Evolutionary conservation across 192 early-diverging fungal species (phyloP).

Genomic region (Haplosporangium gracile): DNA sequence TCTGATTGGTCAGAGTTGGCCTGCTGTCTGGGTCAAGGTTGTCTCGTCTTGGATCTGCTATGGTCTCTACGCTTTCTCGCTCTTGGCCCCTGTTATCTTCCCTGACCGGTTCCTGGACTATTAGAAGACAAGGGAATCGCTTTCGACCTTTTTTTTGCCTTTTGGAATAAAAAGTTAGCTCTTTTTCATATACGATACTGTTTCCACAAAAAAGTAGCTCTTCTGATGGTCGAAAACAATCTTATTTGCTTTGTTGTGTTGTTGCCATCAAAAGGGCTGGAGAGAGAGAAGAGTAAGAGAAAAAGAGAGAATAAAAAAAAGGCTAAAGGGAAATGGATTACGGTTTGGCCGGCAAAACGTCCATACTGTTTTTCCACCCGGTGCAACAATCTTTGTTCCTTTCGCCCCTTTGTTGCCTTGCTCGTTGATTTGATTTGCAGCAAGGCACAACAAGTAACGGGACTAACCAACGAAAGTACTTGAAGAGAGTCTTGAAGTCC

Average conservation of each 20-base stretch:
- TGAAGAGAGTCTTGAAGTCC: no score
- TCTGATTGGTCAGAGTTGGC: conserved; percentile 86
- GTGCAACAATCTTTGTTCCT: not conserved
- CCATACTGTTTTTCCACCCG: not conserved
- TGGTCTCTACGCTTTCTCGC: conserved; percentile 82
- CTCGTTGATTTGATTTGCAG: not conserved
- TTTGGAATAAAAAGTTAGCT: no score
- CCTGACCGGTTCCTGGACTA: conserved; percentile 76
- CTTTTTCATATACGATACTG: no score
- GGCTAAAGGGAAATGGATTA: not conserved
- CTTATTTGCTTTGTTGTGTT: not conserved
- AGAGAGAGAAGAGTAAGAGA: not conserved
- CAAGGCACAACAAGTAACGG: not conserved
- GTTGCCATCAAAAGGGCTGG: not conserved
- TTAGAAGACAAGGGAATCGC: not conserved
- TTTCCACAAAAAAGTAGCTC: no score
- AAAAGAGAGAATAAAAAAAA: not conserved
- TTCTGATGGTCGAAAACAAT: no score
- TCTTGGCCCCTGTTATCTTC: conserved; percentile 84
- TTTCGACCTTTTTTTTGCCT: not conserved
- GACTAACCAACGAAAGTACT: no score
- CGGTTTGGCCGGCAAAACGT: not conserved
- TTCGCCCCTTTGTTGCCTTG: not conserved
- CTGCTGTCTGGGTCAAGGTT: conserved; percentile 93
- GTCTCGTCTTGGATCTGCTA: conserved; percentile 82